A percentile compares a stretch with the other conserved stretches of the same genome.
These are phyloP conservation scores for Chiua sp. DNA, from an alignment of 1,284 basidiomycete species.

Conservation along the genomic window DNA sequence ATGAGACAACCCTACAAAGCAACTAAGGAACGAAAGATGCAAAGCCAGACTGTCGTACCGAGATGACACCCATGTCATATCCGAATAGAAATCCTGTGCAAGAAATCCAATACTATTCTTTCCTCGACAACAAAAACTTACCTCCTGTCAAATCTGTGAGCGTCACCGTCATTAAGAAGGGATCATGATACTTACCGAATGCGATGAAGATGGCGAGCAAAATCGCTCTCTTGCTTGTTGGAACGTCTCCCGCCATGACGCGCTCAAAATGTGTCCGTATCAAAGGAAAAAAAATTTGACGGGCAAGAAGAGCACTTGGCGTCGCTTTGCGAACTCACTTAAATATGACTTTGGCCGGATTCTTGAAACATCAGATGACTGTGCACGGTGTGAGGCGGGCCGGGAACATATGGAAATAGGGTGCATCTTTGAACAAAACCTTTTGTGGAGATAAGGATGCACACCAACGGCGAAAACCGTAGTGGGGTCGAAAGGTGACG, in stretches of 20 bases:
- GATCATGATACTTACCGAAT: slow-evolving; percentile 40
- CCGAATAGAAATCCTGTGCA: slow-evolving; percentile 63
- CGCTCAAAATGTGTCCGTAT: neutral
- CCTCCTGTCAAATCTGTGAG: slow-evolving; percentile 10
- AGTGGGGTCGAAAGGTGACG: neutral
- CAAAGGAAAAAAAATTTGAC: neutral
- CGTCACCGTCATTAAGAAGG: slow-evolving; percentile 20
- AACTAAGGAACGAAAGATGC: neutral
- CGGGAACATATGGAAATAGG: slow-evolving; percentile 6
- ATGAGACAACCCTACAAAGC: slow-evolving; percentile 73
- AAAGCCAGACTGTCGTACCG: slow-evolving; percentile 36
- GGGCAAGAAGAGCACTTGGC: neutral
- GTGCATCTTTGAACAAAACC: slow-evolving; percentile 1
- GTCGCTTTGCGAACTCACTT: neutral
- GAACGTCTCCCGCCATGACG: slow-evolving; percentile 44
- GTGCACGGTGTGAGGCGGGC: slow-evolving; percentile 7
- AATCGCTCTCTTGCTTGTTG: slow-evolving; percentile 60
- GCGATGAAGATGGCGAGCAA: slow-evolving; percentile 65
- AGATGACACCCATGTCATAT: slow-evolving; percentile 77
- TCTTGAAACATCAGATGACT: slow-evolving; percentile 24
- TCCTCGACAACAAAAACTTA: slow-evolving; percentile 8
- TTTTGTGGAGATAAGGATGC: neutral
- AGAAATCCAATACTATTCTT: neutral
- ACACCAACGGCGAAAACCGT: neutral
- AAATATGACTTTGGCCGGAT: slow-evolving; percentile 13